Evolutionary conservation across 139 green algal species (phyloP).

Genomic region (Tetraselmis striata): DNA sequence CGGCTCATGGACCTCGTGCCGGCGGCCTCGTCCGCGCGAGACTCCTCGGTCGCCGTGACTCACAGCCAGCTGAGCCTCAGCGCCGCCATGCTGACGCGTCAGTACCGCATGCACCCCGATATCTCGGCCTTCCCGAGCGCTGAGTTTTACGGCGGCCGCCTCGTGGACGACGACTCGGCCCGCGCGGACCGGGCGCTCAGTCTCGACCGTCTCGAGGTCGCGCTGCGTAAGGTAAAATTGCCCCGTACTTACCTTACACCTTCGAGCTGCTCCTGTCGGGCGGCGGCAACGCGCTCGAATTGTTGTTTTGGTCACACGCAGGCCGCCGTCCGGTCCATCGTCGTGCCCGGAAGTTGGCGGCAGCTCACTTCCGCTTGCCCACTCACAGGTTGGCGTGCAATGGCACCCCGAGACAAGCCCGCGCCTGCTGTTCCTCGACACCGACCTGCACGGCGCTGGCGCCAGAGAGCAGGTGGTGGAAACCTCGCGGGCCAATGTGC

Average conservation of each 20-base stretch:
- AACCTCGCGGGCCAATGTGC: not conserved
- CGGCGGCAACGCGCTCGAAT: no score
- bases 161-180: slow-evolving; percentile 45
- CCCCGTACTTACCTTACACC: no score
- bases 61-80: not conserved
- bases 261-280: no score
- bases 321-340: no score
- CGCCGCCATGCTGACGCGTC: slow-evolving; percentile 22
- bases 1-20: slow-evolving; percentile 32
- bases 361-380: no score
- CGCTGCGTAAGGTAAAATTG: not conserved
- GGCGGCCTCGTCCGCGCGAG: no score
- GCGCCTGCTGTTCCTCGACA: not conserved
- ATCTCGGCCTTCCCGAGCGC: slow-evolving; percentile 65
- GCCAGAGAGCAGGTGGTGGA: not conserved
- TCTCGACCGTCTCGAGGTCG: not conserved
- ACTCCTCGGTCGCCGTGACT: not conserved
- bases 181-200: not conserved
- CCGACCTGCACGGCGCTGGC: not conserved
- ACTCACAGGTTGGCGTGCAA: not conserved
- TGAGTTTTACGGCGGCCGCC: slow-evolving; percentile 64
- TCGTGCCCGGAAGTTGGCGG: no score
- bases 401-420: not conserved
- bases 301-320: no score
- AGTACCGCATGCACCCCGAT: slow-evolving; percentile 83